A percentile compares a stretch with the other conserved stretches of the same genome.
Conservation (phyloP, 179 eudicot genomes). For the Amaranthus tricolor region DNA sequence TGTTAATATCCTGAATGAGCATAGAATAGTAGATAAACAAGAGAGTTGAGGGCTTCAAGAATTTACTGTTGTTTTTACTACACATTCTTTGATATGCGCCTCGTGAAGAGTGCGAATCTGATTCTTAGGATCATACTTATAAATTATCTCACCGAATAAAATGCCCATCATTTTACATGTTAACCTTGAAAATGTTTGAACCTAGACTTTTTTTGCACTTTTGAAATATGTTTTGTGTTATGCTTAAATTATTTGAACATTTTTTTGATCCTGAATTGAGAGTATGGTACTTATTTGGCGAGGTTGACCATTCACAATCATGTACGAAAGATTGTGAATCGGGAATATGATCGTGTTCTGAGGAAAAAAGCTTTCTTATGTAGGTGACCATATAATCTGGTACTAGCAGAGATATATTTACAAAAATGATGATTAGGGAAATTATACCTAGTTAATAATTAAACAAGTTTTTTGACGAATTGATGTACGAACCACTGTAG, state of each 20-base stretch:
- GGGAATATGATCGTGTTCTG: background rate
- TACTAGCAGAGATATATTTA: background rate
- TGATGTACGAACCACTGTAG: too few species aligned
- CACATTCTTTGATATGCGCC: background rate
- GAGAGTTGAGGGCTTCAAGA: background rate
- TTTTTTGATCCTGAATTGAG: too few species aligned
- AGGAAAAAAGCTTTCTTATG: background rate
- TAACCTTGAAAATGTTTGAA: background rate
- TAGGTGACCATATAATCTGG: background rate
- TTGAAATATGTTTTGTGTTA: background rate
- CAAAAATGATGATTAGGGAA: background rate
- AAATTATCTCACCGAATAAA: background rate
- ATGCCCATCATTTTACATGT: background rate
- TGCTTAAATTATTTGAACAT: too few species aligned
- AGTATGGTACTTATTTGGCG: too few species aligned
- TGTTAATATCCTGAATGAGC: background rate
- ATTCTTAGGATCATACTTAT: conserved; percentile 5
- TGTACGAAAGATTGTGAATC: too few species aligned
- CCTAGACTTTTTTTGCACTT: too few species aligned
- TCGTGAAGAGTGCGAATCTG: background rate
- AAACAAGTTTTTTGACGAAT: too few species aligned
- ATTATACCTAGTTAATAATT: background rate
- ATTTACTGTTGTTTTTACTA: background rate
- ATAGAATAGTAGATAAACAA: background rate
- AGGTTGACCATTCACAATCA: too few species aligned